Evolutionary conservation across 2,329 filamentous ascomycete genomes (phyloP).

Genomic region (Albifimbria verrucaria): DNA sequence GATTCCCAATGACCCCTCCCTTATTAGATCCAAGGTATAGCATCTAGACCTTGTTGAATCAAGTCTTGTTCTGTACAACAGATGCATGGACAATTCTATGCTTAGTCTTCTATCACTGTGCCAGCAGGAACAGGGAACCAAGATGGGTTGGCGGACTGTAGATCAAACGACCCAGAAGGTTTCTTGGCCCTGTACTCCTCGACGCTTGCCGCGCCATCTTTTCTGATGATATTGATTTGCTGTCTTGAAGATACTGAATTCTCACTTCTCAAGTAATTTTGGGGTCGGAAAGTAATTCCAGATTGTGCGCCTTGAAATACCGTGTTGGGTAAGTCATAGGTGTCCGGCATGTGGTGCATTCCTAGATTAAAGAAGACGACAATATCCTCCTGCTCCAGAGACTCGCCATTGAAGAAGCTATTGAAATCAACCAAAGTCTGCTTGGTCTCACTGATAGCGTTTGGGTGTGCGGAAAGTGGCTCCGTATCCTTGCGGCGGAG

Average conservation of each 20-base stretch:
- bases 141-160: background rate
- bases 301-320: background rate
- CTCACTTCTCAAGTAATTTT: constrained; percentile 7
- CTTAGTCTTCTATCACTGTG: background rate
- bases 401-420: constrained; percentile 41
- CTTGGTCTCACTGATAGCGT: constrained; percentile 37
- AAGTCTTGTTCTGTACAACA: background rate
- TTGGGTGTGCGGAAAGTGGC: constrained; percentile 37
- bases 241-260: constrained; percentile 4
- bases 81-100: background rate
- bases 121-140: background rate
- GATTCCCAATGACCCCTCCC: no score
- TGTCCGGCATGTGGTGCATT: constrained; percentile 55
- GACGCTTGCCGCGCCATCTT: background rate
- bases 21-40: no score
- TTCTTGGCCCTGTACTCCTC: constrained; percentile 4
- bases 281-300: constrained; percentile 5
- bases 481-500: constrained; percentile 49
- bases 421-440: constrained; percentile 47
- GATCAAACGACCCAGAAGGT: constrained; percentile 2
- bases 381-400: constrained; percentile 31
- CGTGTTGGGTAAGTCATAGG: constrained; percentile 14
- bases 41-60: background rate
- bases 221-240: constrained; percentile 3
- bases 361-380: constrained; percentile 52